Percentiles rank a stretch among this genome's conserved stretches.
Conservation (phyloP, 345 rosid species). For the Cardamine occulta region DNA sequence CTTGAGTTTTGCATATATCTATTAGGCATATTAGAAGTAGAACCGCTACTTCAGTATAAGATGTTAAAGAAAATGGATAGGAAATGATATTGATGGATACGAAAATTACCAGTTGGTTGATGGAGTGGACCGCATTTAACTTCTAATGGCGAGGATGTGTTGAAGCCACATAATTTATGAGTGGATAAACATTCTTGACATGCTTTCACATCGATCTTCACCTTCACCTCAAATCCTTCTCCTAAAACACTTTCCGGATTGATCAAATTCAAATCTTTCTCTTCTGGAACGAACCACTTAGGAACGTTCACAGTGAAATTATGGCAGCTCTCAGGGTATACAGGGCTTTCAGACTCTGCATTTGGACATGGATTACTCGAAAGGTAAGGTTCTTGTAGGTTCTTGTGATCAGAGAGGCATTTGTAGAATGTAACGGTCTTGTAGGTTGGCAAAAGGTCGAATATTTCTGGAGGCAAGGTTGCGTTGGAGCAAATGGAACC, state of each 20-base stretch:
- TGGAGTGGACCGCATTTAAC: neutral
- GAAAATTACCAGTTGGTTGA: conserved; percentile 20
- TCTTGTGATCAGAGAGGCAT: neutral
- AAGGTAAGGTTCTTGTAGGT: too few relatives aligned
- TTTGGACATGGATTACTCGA: neutral
- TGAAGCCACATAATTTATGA: conserved; percentile 17
- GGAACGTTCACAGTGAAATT: conserved; percentile 16
- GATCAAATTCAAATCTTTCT: neutral
- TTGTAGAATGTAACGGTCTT: conserved; percentile 23
- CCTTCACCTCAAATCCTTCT: conserved; percentile 44
- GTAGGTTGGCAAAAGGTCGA: neutral
- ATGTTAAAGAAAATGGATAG: neutral
- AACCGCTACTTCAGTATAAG: neutral
- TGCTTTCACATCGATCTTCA: conserved; percentile 3
- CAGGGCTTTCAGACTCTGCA: neutral
- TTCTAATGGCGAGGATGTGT: neutral
- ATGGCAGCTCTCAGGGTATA: neutral
- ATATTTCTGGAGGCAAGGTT: neutral
- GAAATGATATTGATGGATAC: neutral
- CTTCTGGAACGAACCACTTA: neutral
- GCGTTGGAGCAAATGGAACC: conserved; percentile 24
- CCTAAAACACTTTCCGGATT: neutral
- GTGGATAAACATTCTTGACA: conserved; percentile 22
- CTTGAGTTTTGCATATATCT: neutral
- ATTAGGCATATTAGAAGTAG: too few relatives aligned